Percentiles rank a stretch among this genome's conserved stretches.
Evolutionary conservation across 2,329 filamentous ascomycete species (phyloP).

Genomic region (Monosporascus sp.): DNA sequence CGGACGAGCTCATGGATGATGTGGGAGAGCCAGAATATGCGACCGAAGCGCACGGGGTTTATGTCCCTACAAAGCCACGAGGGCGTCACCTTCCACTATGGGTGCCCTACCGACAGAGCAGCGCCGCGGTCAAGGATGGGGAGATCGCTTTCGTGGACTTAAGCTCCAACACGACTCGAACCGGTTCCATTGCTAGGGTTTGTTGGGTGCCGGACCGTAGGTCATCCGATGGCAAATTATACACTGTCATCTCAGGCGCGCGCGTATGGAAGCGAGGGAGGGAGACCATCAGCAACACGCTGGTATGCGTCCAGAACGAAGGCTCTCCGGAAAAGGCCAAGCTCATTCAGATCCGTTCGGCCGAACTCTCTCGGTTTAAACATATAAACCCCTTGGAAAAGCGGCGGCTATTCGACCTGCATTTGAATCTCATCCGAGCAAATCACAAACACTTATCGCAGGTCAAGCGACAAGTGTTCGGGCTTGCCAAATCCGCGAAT

Average conservation of each 20-base stretch:
- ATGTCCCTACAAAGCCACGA: constrained; percentile 5
- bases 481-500: neutral
- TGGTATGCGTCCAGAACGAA: neutral
- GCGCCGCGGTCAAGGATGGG: constrained; percentile 1
- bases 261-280: neutral
- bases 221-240: constrained; percentile 11
- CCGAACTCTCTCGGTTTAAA: neutral
- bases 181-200: constrained; percentile 9
- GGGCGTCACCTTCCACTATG: constrained; percentile 15
- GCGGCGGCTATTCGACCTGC: neutral
- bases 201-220: constrained; percentile 21
- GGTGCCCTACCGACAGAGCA: constrained; percentile 12
- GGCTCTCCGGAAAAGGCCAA: neutral
- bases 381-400: neutral
- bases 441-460: neutral
- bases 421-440: neutral
- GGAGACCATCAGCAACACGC: neutral
- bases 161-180: constrained; percentile 6
- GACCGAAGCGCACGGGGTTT: constrained; percentile 20
- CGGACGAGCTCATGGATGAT: constrained; percentile 10
- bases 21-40: constrained; percentile 4
- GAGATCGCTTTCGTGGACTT: constrained; percentile 16
- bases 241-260: constrained; percentile 20
- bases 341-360: neutral
- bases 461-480: neutral